Base-by-base conservation (phyloP, 176 grass and related monocot genomes). In the Lolium perenne region DNA sequence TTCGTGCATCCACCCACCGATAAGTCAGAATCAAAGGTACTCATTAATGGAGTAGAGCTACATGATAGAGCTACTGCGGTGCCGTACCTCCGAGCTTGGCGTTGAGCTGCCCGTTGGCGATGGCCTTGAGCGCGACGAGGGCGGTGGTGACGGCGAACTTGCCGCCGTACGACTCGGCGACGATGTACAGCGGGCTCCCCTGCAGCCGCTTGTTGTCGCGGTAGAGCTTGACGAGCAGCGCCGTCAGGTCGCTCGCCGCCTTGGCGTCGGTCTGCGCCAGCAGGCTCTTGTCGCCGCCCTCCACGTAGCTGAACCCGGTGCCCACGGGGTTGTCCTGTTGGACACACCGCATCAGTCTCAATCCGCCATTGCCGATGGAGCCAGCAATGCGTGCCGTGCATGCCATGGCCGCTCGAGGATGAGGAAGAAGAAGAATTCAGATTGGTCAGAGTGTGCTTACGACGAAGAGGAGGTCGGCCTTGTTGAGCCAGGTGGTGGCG, bases 131-230 rank as follows among this genome's bases (percentile, higher is more conserved):
- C 48, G 93, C 82, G 23, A 81, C 84, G 7, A 98, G 68, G 20
- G 87, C 96, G 45, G 82, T 86, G 13, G 94, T 92, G 29, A 91
- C 96, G 10, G 96, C 96, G 84, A 95, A 95, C 96, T 95, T 98
- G 21, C 96, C 93, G 73, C 96, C 96, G 81, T 95, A 98, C 23
- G 96, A 98, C 71, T 98, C 96, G 14, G 97, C 94, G 5, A 95
- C 90, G 90, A 98, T 91, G 85, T 89, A 95, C 7, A 98, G 89
- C 38, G 95, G 89, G 56, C 92, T 92, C 23, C 15, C 87, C 4
- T 71, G 91, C 55, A 94, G 84, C 2, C 26, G 13, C 4, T 54
- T 43, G 65, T 61, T 84, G 68, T 41, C 53, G 8, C 84, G 43
- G 87, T 87, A 92, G 10, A 97, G 91, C 16, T 45, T 21, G 74